Base-by-base conservation (phyloP, 2,329 filamentous ascomycete species). In the Botrytis byssoidea region DNA sequence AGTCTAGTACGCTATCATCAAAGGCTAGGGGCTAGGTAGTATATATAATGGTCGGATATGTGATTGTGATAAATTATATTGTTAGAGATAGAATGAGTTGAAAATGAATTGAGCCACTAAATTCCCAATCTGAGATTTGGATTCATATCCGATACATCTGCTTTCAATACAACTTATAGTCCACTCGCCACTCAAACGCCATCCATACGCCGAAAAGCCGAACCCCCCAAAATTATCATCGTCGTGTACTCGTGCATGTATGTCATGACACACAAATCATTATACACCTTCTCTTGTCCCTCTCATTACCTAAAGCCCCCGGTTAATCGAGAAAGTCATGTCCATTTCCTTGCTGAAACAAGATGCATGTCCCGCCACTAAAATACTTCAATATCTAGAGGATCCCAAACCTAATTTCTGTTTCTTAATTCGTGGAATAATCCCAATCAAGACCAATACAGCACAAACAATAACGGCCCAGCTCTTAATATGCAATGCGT, bases 351-450 rank as follows among this genome's bases (percentile, higher is more conserved):
- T 32, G 4, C 40, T 51, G 4, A n/a, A 51, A 51, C 48, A 6
- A 51, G 48, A 51, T 4, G 46, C 9, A 51, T n/a, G 29, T 29
- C 3, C 22, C 25, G 29, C 51, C n/a, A 14, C 7, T 22, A 55
- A 40, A 55, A n/a, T 1, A 51, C 14, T 35, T 55, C 46, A 55
- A n/a, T 55, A 40, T 20, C 65, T 25, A 16, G 46, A 55, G 8
- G 51, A 51, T 14, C 32, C 35, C 37, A 75, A 63, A 0, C 93
- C 93, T 74, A 98, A 85, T 85, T 98, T 98, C 75, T 89, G 87
- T 84, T 92, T 89, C 85, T 94, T 93, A 75, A 98, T 90, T 76
- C 95, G 88, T 12, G 95, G 91, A 74, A 92, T 86, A 25, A 97
- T 83, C 0, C 96, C 95, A 32, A 89, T 78, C 16, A 96, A 80